Conservation (phyloP, 441 rosid genomes). For the Adansonia rubrostipa region DNA sequence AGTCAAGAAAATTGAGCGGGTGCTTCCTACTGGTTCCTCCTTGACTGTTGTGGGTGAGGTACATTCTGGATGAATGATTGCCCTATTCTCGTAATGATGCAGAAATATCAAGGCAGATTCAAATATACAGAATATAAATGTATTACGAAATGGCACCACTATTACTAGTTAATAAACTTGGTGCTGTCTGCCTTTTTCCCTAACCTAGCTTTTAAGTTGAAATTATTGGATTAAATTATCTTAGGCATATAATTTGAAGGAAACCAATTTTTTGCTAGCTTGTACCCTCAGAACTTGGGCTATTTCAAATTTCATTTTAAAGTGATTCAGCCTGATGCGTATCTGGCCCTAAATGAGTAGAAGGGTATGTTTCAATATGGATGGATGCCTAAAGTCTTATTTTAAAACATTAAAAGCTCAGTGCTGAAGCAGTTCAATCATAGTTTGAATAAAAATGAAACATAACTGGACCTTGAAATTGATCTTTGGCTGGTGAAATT, state of each 20-base stretch:
- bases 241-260: not conserved
- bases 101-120: slow-evolving; percentile 1
- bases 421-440: not conserved
- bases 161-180: not conserved
- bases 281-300: not conserved
- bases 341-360: not conserved
- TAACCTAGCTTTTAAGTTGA: not conserved
- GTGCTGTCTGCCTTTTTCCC: not conserved
- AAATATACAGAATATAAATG: not conserved
- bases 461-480: not conserved
- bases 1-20: slow-evolving; percentile 85
- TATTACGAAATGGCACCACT: not conserved
- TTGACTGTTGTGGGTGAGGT: slow-evolving; percentile 95
- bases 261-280: not conserved
- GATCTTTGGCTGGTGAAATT: not conserved
- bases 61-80: slow-evolving; percentile 22
- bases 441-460: not conserved
- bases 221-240: not conserved
- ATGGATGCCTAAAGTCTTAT: slow-evolving; percentile 1
- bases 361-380: not conserved
- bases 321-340: not conserved
- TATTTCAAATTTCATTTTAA: not conserved
- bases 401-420: slow-evolving; percentile 2
- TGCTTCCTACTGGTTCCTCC: slow-evolving; percentile 90
- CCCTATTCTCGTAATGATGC: not conserved